Evolutionary conservation across 345 rosid genomes (phyloP).

Genomic region (Populus tremula): DNA sequence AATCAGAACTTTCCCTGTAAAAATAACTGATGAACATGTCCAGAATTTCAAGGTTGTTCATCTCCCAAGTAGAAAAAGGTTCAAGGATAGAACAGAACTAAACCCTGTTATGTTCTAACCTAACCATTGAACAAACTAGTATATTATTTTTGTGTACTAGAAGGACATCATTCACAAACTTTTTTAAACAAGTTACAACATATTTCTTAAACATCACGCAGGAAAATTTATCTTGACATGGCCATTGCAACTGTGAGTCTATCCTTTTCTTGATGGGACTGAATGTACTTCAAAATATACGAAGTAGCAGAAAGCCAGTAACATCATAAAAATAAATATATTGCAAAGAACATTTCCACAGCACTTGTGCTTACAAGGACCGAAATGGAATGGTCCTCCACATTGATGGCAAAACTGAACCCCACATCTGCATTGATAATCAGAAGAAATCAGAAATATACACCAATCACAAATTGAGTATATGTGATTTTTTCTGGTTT

Average conservation of each 20-base stretch:
- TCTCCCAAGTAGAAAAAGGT: no score
- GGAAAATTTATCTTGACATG: no score
- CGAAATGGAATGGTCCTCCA: constrained; percentile 24
- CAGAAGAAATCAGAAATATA: not conserved
- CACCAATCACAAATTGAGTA: not conserved
- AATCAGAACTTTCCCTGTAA: no score
- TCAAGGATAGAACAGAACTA: no score
- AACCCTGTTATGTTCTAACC: not conserved
- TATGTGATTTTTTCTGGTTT: not conserved
- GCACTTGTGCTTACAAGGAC: constrained; percentile 17
- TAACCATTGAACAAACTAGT: not conserved
- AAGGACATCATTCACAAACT: not conserved
- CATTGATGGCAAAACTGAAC: constrained; percentile 28
- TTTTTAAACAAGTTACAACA: not conserved
- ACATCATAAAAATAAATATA: not conserved
- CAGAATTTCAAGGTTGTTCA: no score
- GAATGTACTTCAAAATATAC: not conserved
- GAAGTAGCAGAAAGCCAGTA: not conserved
- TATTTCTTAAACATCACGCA: not conserved
- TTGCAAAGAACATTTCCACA: constrained; percentile 11
- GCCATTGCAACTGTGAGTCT: not conserved
- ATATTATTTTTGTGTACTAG: not conserved
- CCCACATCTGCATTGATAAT: constrained; percentile 21
- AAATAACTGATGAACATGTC: no score
- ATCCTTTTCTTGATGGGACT: not conserved